Evolutionary conservation across 108 stramenopile genomes (phyloP), one percentile per base, ranked within the genome.

Genomic region (Stephanodiscus triporus): DNA sequence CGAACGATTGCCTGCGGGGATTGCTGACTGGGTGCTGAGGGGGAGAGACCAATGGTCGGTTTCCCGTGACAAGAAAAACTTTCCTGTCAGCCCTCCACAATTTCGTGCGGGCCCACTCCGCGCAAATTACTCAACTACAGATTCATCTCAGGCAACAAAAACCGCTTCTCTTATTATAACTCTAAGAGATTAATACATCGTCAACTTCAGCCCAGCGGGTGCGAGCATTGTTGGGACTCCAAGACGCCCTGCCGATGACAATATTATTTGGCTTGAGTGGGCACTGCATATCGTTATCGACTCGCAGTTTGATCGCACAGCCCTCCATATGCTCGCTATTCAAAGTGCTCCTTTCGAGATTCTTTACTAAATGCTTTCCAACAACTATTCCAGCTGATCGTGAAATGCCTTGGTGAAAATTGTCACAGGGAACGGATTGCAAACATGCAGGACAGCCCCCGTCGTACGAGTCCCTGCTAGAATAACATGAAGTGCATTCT

Each of bases 381-480:
- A 92, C 85, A 0, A 53, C 56, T 17, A 90, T 48, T 23, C 76
- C 91, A 45, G 87, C 78, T 10, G 23, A 48, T 3, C 86, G 74
- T 13, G 72, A 85, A 16, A 89, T 55, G 43, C 77, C 66, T 27
- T 82, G 67, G 24, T 95, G 90, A 62, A 95, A 95, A 58, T 90
- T 91, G 45, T 89, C 82, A 34, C 94, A 95, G 16, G 88, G 78
- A 16, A 89, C 80, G 17, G 76, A 73, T 20, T 92, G 94, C 9
- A 92, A 63, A 66, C 91, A 92, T 2, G 84, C 91, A 42, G 93
- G 93, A 63, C 93, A 95, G 0, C 93, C 93, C n/a, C 91, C 91
- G 26, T 87, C 80, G 37, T 90, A n/a, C n/a, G n/a, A 94, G 10
- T 38, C 67, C 42, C 81, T 84, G 10, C 80, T 70, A 19, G 49